These are phyloP conservation scores for Chrysoporthe austroafricana DNA, from an alignment of 2,329 filamentous ascomycete genomes.

Conservation along the genomic window DNA sequence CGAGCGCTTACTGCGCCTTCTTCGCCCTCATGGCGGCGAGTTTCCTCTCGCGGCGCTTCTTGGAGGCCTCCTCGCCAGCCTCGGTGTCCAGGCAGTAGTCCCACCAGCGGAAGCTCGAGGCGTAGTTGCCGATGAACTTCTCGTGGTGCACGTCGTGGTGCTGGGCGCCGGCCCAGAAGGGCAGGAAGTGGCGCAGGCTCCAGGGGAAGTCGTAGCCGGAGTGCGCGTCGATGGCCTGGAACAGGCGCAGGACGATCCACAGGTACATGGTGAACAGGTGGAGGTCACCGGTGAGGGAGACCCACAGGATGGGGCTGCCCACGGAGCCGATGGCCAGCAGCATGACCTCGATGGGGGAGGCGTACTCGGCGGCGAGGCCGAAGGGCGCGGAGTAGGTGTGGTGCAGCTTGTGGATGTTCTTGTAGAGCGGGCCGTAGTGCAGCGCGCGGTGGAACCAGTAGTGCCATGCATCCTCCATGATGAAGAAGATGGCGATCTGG, in stretches of 20 bases:
- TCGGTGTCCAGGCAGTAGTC: slow-evolving; percentile 94
- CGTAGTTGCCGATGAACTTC: slow-evolving; percentile 97
- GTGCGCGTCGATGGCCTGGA: slow-evolving; percentile 98
- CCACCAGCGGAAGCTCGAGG: slow-evolving; percentile 99
- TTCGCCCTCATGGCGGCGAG: slow-evolving; percentile 65
- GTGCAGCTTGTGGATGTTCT: slow-evolving; percentile 97
- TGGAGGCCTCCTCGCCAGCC: slow-evolving; percentile 83
- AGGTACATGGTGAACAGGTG: slow-evolving; percentile 98
- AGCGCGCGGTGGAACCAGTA: slow-evolving; percentile 94
- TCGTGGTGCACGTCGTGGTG: slow-evolving; percentile 98
- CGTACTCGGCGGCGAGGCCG: slow-evolving; percentile 94
- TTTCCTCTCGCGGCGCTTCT: slow-evolving; percentile 81
- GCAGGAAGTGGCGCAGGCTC: slow-evolving; percentile 92
- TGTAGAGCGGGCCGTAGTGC: slow-evolving; percentile 95
- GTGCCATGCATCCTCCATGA: slow-evolving; percentile 96
- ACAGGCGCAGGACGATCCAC: slow-evolving; percentile 91
- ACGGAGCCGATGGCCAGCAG: slow-evolving; percentile 88
- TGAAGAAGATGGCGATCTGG: slow-evolving; percentile 92
- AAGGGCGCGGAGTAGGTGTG: slow-evolving; percentile 99
- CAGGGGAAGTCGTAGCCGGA: slow-evolving; percentile 98
- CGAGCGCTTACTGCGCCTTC: slow-evolving; percentile 64
- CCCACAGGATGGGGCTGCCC: slow-evolving; percentile 81
- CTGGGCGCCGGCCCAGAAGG: slow-evolving; percentile 96
- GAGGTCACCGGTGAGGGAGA: slow-evolving; percentile 79
- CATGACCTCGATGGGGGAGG: slow-evolving; percentile 96